Conservation (phyloP, 768 basidiomycete species). For the Termitomyces heimii region DNA sequence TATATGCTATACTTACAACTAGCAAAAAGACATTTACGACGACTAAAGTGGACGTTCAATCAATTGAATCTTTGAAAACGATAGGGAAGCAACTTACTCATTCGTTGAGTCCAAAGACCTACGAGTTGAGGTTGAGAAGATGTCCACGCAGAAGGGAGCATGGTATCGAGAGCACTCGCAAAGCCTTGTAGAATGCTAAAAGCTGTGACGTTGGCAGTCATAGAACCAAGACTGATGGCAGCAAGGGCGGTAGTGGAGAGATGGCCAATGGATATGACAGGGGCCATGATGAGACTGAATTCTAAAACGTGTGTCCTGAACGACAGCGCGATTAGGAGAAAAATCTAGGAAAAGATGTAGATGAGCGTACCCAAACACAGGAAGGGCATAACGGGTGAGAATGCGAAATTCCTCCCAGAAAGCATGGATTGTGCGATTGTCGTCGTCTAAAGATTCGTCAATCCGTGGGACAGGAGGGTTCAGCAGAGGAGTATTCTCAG, state of each 20-base stretch:
- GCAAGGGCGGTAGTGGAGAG: conserved; percentile 87
- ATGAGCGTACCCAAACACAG: conserved; percentile 58
- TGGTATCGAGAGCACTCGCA: conserved; percentile 81
- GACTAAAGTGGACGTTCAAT: conserved; percentile 28
- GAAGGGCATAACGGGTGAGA: conserved; percentile 59
- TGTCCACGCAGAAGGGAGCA: conserved; percentile 97
- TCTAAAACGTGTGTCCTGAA: conserved; percentile 74
- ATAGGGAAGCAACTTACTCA: conserved; percentile 44
- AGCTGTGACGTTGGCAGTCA: conserved; percentile 69
- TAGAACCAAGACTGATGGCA: conserved; percentile 70
- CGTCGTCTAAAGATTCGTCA: conserved; percentile 38
- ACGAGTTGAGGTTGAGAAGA: conserved; percentile 78
- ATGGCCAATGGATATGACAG: conserved; percentile 87
- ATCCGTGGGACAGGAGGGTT: conserved; percentile 51
- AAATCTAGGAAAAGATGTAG: not conserved
- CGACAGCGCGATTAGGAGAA: not conserved
- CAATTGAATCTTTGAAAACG: not conserved
- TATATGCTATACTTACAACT: conserved; percentile 41
- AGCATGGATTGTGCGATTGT: conserved; percentile 23
- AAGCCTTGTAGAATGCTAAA: conserved; percentile 85
- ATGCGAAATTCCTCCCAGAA: conserved; percentile 57
- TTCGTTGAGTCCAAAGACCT: conserved; percentile 87
- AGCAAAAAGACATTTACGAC: conserved; percentile 55
- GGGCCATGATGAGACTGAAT: conserved; percentile 79
- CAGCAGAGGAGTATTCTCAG: conserved; percentile 57